Percentiles rank a stretch among this genome's conserved stretches.
These are phyloP conservation scores for Breviolum minutum DNA, from an alignment of 73 alveolate genomes.

Conservation along the genomic window DNA sequence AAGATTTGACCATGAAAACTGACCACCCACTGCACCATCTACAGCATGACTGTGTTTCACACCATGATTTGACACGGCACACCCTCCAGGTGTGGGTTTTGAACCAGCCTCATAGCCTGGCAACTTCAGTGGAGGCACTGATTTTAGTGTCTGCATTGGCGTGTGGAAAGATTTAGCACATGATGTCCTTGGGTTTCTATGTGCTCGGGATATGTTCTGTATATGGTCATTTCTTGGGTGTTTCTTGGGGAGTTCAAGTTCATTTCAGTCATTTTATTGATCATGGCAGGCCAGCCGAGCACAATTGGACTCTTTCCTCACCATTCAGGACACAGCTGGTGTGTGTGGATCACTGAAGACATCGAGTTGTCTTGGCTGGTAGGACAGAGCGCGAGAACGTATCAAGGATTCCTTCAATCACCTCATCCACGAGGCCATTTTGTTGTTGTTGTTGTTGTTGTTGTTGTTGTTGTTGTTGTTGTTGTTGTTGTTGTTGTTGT, in stretches of 20 bases:
- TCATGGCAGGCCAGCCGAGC: slow-evolving; percentile 28
- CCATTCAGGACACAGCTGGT: slow-evolving; percentile 26
- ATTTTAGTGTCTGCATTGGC: not conserved
- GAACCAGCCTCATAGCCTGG: slow-evolving; percentile 16
- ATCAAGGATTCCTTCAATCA: slow-evolving; percentile 50
- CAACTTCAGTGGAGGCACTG: not conserved
- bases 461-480: not conserved
- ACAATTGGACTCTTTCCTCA: slow-evolving; percentile 60
- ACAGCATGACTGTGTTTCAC: not conserved
- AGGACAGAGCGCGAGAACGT: slow-evolving; percentile 78
- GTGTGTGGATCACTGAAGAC: not conserved
- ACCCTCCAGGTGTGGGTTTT: not conserved
- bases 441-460: not conserved
- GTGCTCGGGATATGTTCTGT: too few relatives aligned
- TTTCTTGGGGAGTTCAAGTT: too few relatives aligned
- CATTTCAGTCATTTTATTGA: too few relatives aligned
- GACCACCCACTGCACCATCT: too few relatives aligned
- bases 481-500: not conserved
- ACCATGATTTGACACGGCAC: not conserved
- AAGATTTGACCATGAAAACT: too few relatives aligned
- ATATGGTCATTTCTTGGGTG: too few relatives aligned
- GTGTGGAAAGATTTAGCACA: too few relatives aligned
- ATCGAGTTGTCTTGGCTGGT: not conserved
- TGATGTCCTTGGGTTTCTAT: too few relatives aligned
- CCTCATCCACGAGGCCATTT: slow-evolving; percentile 35